Conservation (phyloP, 805 yeast species). For the Wickerhamiella azymoides region DNA sequence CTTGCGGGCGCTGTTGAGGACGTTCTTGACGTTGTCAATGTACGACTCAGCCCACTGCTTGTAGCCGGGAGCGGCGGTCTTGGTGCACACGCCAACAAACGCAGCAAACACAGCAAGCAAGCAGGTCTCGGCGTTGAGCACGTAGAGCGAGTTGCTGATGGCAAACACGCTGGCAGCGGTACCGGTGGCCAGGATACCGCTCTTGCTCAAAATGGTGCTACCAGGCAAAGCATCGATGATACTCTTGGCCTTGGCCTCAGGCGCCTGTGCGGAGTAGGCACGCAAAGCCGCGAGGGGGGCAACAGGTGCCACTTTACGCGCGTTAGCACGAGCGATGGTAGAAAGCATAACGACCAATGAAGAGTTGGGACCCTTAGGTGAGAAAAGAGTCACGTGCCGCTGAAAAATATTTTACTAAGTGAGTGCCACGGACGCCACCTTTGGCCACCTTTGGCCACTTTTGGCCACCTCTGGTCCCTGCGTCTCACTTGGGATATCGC, state of each 20-base stretch:
- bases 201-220: conserved; percentile 71
- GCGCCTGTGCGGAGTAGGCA: conserved; percentile 30
- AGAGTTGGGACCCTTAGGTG: conserved; percentile 4
- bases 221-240: conserved; percentile 91
- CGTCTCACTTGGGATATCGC: no score
- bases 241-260: conserved; percentile 80
- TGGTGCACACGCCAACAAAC: conserved; percentile 61
- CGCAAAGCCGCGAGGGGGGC: conserved; percentile 12
- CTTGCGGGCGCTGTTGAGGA: conserved; percentile 76
- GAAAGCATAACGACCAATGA: conserved; percentile 8
- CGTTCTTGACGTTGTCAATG: conserved; percentile 63
- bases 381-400: neutral
- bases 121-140: conserved; percentile 87
- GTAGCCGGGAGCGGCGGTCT: conserved; percentile 86
- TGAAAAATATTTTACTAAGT: no score
- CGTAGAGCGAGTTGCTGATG: conserved; percentile 81
- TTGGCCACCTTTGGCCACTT: no score
- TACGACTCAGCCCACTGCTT: conserved; percentile 86
- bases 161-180: conserved; percentile 92
- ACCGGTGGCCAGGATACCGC: conserved; percentile 88
- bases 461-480: no score
- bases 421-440: no score
- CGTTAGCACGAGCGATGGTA: conserved; percentile 7
- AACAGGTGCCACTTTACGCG: conserved; percentile 5
- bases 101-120: conserved; percentile 68